These are phyloP conservation scores for Neonectria faginata DNA, from an alignment of 2,329 filamentous ascomycete genomes.

Conservation along the genomic window DNA sequence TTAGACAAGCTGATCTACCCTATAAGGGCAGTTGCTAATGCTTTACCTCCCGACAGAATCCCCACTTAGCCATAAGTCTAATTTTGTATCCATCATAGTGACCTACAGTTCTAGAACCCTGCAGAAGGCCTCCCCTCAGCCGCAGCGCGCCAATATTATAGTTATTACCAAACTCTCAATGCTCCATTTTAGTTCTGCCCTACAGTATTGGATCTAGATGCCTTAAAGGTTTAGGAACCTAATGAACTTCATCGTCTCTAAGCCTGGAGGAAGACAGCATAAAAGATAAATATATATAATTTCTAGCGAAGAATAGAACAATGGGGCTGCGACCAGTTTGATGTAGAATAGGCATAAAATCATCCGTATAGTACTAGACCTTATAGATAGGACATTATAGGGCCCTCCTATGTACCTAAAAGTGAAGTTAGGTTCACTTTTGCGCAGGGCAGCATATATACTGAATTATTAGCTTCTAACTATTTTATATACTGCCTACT, in stretches of 20 bases:
- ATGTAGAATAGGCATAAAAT: slow-evolving; percentile 9
- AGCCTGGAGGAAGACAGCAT: background rate
- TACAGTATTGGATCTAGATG: background rate
- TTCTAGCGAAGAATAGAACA: slow-evolving; percentile 2
- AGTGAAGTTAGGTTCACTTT: background rate
- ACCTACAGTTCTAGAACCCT: slow-evolving; percentile 2
- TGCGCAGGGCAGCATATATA: background rate
- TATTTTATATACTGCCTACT: background rate
- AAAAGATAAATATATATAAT: background rate
- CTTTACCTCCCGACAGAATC: background rate
- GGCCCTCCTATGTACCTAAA: background rate
- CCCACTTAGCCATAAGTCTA: background rate
- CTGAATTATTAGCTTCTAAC: background rate
- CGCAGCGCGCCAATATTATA: too few species aligned
- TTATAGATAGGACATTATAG: background rate
- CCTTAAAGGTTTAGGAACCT: background rate
- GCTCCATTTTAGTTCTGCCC: background rate
- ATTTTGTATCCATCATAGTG: background rate
- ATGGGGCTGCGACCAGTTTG: background rate
- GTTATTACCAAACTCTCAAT: background rate
- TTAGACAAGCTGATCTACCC: background rate
- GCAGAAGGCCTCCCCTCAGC: background rate
- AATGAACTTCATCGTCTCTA: background rate
- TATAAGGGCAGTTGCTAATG: slow-evolving; percentile 5
- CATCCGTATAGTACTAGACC: background rate